Evolutionary conservation across 176 grass and related monocot genomes (phyloP), one percentile per base, ranked within the genome.

Genomic region (Eragrostis curvula): DNA sequence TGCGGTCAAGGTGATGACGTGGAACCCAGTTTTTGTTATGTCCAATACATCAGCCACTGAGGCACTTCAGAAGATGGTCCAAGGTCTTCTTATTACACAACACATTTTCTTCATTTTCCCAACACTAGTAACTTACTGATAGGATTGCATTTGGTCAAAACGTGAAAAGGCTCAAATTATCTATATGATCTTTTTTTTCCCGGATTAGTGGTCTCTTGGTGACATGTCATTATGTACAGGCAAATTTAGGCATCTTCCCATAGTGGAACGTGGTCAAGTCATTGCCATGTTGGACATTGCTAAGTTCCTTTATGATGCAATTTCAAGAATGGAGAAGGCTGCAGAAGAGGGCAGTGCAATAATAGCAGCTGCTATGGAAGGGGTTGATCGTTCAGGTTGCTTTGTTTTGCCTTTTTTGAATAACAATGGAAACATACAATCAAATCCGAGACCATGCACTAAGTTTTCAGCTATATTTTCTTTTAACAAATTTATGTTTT

Each of bases 191-290:
- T 8, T n/a, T 23, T 9, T n/a, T n/a, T n/a, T n/a, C n/a, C n/a
- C n/a, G 3, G 3, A 65, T 14, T 6, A 49, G 48, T 67, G 5
- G 1, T 51, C 5, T 70, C 17, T 61, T 36, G 13, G 15, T 66
- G 41, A 59, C 29, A 62, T 71, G 32, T 12, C 51, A 66, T 80
- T 71, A 28, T 83, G 76, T 42, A 68, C 86, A 98, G 95, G 90
- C 2, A 98, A 93, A 89, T 98, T 98, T 89, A 88, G 84, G 79
- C 95, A 95, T 65, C 95, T 98, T 86, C 95, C 92, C 3, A 84
- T 98, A 57, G 95, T 98, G 45, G 92, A 95, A 65, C 76, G 84
- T 70, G 92, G 86, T 83, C 86, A 93, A 84, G 92, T 95, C 74
- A 91, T 89, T 86, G 92, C 53, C 58, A 89, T 98, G 86, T 64